Base-by-base conservation (phyloP, 1,284 basidiomycete genomes). In the Coriolopsis trogii region DNA sequence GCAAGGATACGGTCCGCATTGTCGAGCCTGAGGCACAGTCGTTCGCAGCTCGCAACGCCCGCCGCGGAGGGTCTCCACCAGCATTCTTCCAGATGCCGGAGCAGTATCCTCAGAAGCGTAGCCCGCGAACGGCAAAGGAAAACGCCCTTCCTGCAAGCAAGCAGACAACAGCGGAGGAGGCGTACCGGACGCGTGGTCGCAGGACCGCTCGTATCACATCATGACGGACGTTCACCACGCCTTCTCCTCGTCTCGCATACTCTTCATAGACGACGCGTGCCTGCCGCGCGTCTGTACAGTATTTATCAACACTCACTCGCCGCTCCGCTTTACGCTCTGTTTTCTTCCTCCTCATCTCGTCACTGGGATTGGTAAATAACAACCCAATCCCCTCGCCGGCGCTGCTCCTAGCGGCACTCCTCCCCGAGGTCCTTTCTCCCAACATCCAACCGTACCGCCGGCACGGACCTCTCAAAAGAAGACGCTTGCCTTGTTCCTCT, bases 141-240 rank as follows among this genome's bases (percentile, higher is more conserved):
- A 60, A 60, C 39, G 24, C 51, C n/a, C 46, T 43, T 30, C 51
- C 49, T 18, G 7, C 46, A 13, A 18, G 45, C 29, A 29, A 40
- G 50, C 40, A 44, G 21, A 23, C 51, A 16, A 39, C 55, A 6
- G 56, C 61, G 20, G 65, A 67, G 10, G 65, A 68, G 18, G 68
- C 65, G 30, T 68, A 61, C 55, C 60, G 58, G 23, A 38, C 60
- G 20, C 65, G 69, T n/a, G 70, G 70, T 4, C 65, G 70, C 33
- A 65, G 63, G 56, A 36, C 60, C 21, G 56, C 61, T 24, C 66
- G 67, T 31, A 37, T 55, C 29, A 49, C 60, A 5, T 62, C 63
- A 55, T 67, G 58, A 59, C 53, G 44, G 29, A 29, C 38, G 26
- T 44, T 37, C 36, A 46, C 45, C 47, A 28, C 43, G 49, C 56